These are phyloP conservation scores for Endocarpon pusillum DNA, from an alignment of 495 filamentous ascomycete genomes.

Conservation along the genomic window DNA sequence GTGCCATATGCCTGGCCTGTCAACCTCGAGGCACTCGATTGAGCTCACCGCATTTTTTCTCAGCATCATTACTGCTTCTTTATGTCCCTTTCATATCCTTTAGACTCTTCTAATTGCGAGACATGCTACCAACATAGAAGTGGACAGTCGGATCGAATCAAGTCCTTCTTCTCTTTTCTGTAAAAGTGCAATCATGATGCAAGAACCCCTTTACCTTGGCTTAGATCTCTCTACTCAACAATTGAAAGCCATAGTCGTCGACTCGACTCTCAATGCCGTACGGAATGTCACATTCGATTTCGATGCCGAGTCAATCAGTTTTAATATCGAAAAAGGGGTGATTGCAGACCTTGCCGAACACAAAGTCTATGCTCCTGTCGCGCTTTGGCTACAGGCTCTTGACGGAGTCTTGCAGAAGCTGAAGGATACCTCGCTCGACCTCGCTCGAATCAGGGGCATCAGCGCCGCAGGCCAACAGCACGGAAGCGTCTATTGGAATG, in stretches of 20 bases:
- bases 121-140: no score
- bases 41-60: no score
- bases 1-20: no score
- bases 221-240: constrained; percentile 96
- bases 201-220: constrained; percentile 62
- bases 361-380: constrained; percentile 83
- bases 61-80: no score
- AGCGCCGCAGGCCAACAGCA: constrained; percentile 93
- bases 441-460: constrained; percentile 60
- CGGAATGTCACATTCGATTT: constrained; percentile 62
- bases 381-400: constrained; percentile 85
- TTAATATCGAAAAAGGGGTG: constrained; percentile 75
- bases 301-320: constrained; percentile 51
- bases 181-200: constrained; percentile 21
- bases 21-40: no score
- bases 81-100: no score
- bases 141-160: no score
- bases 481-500: constrained; percentile 83
- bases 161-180: no score
- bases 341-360: constrained; percentile 58
- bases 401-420: constrained; percentile 66
- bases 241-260: constrained; percentile 77
- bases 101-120: no score
- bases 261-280: constrained; percentile 58
- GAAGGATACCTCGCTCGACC: constrained; percentile 55